Percentiles rank a stretch among this genome's conserved stretches.
Conservation (phyloP, 2,329 filamentous ascomycete genomes). For the Venturia oleaginea region DNA sequence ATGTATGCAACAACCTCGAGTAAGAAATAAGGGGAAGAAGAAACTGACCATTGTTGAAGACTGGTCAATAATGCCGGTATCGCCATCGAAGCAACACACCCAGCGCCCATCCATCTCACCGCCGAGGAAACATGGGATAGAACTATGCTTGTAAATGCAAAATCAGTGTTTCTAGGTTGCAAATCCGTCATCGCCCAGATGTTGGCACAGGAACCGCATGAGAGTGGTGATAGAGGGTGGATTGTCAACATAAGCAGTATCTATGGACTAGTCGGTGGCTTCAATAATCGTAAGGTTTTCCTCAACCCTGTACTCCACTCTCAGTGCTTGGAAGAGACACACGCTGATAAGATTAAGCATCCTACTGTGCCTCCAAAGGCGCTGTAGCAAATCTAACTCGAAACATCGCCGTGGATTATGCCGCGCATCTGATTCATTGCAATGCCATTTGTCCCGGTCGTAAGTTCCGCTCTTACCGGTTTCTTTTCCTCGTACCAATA, state of each 20-base stretch:
- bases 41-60: constrained; percentile 12
- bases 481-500: not conserved
- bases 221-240: constrained; percentile 37
- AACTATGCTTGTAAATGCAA: constrained; percentile 28
- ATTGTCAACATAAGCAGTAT: constrained; percentile 43
- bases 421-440: constrained; percentile 38
- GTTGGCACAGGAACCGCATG: constrained; percentile 36
- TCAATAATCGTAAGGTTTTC: not conserved
- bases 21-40: not conserved
- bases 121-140: constrained; percentile 38
- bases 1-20: too few species aligned
- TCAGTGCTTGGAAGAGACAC: too few species aligned
- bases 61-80: constrained; percentile 41
- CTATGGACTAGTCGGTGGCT: constrained; percentile 22
- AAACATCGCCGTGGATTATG: constrained; percentile 42
- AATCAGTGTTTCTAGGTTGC: constrained; percentile 33
- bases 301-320: too few species aligned
- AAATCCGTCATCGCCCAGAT: constrained; percentile 43
- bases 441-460: constrained; percentile 48
- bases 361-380: constrained; percentile 9
- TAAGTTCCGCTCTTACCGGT: constrained; percentile 21
- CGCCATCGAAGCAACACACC: constrained; percentile 26
- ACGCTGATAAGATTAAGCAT: not conserved
- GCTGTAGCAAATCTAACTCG: constrained; percentile 35
- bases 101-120: constrained; percentile 37